Evolutionary conservation across 805 yeast species (phyloP).

Genomic region (Yueomyces sp.): DNA sequence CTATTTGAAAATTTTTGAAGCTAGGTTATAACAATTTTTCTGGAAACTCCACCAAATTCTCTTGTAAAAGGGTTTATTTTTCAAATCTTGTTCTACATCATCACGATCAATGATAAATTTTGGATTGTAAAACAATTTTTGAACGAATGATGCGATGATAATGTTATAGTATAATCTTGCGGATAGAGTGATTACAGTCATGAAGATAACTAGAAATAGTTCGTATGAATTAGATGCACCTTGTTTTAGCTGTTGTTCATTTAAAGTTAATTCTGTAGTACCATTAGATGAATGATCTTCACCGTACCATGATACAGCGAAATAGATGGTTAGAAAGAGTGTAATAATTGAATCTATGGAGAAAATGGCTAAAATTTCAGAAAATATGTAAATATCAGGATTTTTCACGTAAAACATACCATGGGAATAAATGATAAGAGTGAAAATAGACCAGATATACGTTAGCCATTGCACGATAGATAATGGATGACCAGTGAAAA

Average conservation of each 20-base stretch:
- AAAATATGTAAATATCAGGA: constrained; percentile 46
- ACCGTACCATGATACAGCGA: constrained; percentile 62
- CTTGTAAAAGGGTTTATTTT: constrained; percentile 18
- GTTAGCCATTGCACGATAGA: constrained; percentile 72
- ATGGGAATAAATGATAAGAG: constrained; percentile 50
- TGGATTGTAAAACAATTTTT: constrained; percentile 36
- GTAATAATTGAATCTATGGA: constrained; percentile 55
- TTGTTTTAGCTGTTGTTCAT: constrained; percentile 22
- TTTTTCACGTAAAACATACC: constrained; percentile 40
- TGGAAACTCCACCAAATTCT: constrained; percentile 23
- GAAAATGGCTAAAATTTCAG: constrained; percentile 52
- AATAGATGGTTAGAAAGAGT: constrained; percentile 56
- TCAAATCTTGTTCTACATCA: constrained; percentile 26
- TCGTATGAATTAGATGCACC: constrained; percentile 53
- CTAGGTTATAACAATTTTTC: constrained; percentile 17
- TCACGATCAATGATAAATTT: constrained; percentile 27
- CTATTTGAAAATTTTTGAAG: not conserved
- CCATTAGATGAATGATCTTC: constrained; percentile 23
- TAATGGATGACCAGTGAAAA: constrained; percentile 82
- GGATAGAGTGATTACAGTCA: constrained; percentile 34
- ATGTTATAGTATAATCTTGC: constrained; percentile 48
- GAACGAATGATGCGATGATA: constrained; percentile 46
- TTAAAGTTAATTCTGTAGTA: constrained; percentile 7
- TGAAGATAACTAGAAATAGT: constrained; percentile 40
- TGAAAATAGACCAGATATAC: constrained; percentile 51